Base-by-base conservation (phyloP, 768 basidiomycete species). In the Lentinus brumalis region DNA sequence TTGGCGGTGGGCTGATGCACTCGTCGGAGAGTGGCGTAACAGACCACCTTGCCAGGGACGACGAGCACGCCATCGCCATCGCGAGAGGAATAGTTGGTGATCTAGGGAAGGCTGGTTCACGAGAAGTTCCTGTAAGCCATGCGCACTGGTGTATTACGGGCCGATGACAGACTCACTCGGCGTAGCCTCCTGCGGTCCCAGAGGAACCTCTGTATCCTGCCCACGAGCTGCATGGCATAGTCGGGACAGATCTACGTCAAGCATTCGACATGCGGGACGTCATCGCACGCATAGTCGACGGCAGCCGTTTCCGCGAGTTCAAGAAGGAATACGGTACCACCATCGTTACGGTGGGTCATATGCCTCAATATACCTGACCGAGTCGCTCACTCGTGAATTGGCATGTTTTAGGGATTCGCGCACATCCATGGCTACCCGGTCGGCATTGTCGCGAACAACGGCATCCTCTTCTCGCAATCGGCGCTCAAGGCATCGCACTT, bases 401-500 rank as follows among this genome's bases (percentile, higher is more conserved):
- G 35, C 11, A 35, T 35, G 11, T 35, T 11, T 35, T 3, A 92
- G 91, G 92, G 91, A n/a, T 92, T 91, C 75, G 93, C 93, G 8
- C 83, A 89, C 70, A 83, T 96, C 44, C 93, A 94, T 69, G 94
- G 94, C 2, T 92, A 92, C 69, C 83, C 89, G 58, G 94, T 96
- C 44, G 95, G 95, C 4, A 94, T 98, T 61, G 83, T 95, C 40
- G 95, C 90, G 29, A 98, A 98, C 76, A 96, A 96, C 68, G 96
- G 95, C 64, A 95, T 98, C 57, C 78, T 98, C 18, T 94, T 97
- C 76, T 96, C 94, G 4, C 92, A 93, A 3, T 94, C 94, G 0
- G 96, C 95, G 1, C 76, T 94, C 56, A 97, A 98, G 74, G 94
- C 94, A 11, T 92, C 95, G 3, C 95, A 98, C 67, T 98, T 98